Evolutionary conservation across 257 asterid genomes (phyloP).

Genomic region (Solanum stenotomum): DNA sequence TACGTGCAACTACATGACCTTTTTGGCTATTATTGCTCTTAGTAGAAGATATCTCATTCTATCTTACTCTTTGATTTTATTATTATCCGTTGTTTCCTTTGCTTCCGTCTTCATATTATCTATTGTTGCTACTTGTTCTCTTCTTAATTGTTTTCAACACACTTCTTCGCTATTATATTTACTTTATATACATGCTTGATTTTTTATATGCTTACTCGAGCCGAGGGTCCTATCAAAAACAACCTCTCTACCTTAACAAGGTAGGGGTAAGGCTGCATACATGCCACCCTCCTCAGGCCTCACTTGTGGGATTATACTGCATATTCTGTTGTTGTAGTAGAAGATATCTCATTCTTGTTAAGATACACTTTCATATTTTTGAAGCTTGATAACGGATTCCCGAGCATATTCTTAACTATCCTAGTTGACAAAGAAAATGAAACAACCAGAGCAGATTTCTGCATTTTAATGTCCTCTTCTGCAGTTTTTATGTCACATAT

Average conservation of each 20-base stretch:
- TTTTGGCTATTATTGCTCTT: not conserved
- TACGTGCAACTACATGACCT: too few species aligned
- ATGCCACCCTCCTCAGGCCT: not conserved
- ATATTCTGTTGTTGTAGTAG: not conserved
- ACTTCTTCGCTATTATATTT: not conserved
- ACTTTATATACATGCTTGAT: not conserved
- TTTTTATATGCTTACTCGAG: not conserved
- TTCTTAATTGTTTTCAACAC: not conserved
- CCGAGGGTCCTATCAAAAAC: not conserved
- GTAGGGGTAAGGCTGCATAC: not conserved
- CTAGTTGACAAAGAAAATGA: not conserved
- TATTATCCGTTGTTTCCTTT: not conserved
- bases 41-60: not conserved
- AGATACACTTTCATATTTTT: not conserved
- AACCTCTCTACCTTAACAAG: not conserved
- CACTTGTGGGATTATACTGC: not conserved
- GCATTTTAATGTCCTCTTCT: not conserved
- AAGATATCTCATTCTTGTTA: not conserved
- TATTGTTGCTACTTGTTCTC: not conserved
- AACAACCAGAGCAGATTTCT: not conserved
- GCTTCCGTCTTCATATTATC: not conserved
- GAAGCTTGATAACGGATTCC: not conserved
- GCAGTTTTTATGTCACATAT: not conserved
- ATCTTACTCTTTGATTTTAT: not conserved
- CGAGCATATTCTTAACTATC: not conserved